Conservation (phyloP, 257 asterid species). For the Rubia yunnanensis region DNA sequence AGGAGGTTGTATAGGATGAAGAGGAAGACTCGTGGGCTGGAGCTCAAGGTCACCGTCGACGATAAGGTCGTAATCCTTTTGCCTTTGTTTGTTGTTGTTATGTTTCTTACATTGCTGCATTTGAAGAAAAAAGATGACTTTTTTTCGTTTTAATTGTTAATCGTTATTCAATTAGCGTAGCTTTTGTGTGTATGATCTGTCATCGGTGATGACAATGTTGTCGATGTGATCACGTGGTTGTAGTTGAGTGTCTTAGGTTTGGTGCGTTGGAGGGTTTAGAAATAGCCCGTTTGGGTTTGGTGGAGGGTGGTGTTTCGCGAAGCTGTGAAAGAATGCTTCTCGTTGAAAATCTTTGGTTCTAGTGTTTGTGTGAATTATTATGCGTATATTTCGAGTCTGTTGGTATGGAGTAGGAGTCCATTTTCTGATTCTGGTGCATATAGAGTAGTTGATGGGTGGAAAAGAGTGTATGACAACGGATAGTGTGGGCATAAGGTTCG, state of each 20-base stretch:
- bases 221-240: too few species aligned
- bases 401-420: background rate
- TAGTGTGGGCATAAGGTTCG: background rate
- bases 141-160: background rate
- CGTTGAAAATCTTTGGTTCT: background rate
- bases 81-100: background rate
- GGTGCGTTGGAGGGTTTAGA: background rate
- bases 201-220: background rate
- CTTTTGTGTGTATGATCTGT: background rate
- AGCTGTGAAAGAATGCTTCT: background rate
- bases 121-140: background rate
- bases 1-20: conserved; percentile 72
- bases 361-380: background rate
- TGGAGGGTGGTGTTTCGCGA: background rate
- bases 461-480: background rate
- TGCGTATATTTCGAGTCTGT: background rate
- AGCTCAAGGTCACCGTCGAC: conserved; percentile 68
- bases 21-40: conserved; percentile 57
- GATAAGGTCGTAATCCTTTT: conserved; percentile 60
- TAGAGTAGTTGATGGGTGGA: background rate
- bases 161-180: background rate
- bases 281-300: background rate
- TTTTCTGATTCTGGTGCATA: background rate
- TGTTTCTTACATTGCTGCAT: background rate
- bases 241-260: background rate